Base-by-base conservation (phyloP, 2,329 filamentous ascomycete genomes). In the Talaromyces sp. region DNA sequence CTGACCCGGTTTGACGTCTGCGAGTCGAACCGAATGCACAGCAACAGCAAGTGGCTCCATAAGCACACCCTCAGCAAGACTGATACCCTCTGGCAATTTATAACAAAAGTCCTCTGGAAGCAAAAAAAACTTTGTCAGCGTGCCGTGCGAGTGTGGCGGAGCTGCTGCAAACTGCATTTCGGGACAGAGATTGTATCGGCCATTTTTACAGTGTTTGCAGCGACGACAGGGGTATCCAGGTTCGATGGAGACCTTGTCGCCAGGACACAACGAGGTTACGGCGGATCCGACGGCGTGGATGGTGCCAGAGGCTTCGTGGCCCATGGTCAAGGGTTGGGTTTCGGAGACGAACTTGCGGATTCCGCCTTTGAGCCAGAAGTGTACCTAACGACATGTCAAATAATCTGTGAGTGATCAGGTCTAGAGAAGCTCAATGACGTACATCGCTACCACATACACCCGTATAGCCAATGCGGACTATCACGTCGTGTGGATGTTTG, bases 11-110 rank as follows among this genome's bases (percentile, higher is more conserved):
- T 68, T 67, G 2, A 81, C 62, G 1, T 69, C 72, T 1, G 74
- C 72, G 6, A 74, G 70, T 21, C 79, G 70, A 8, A 79, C 72
- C 0, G 74, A 72, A 29, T 80, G 78, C 1, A 82, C 72, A 2
- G 79, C 80, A 3, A 81, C 77, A 17, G 74, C 73, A 10, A 81
- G 67, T 7, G 81, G 80, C 68, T 82, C 81, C 10, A 82, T 72
- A 5, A 83, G 69, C 0, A 75, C 75, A 0, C 76, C 78, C 57
- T 81, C 79, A 32, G 76, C 69, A 43, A 77, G 74, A 6, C 66
- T 70, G 12, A 80, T 65, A 1, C 62, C 46, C 3, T 66, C 61
- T 0, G 77, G 77, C 0, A 81, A 63, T 32, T 68, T 72, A 62
- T 77, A 76, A 58, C 72, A 70, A 62, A 73, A 77, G 29, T 75